Conservation (phyloP, 495 filamentous ascomycete genomes). For the Talaromyces thailandensis region DNA sequence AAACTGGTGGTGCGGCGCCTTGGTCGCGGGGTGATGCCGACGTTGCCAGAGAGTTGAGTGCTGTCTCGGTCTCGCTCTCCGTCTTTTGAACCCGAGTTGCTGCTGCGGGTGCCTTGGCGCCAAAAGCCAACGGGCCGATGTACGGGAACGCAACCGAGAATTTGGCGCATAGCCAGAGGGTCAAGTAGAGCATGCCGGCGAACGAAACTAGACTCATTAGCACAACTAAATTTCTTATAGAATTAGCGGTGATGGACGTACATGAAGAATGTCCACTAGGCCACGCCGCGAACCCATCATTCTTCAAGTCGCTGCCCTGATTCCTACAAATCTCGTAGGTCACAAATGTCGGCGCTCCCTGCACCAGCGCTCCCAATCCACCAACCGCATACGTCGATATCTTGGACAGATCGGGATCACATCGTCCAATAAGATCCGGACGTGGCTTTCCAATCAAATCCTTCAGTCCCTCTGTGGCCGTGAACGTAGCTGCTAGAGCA, state of each 20-base stretch:
- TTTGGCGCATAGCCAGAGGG: conserved; percentile 56
- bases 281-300: conserved; percentile 59
- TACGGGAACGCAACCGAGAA: conserved; percentile 55
- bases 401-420: conserved; percentile 43
- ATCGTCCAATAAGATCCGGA: conserved; percentile 55
- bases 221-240: neutral
- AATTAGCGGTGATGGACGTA: conserved; percentile 21
- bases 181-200: conserved; percentile 53
- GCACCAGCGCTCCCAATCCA: conserved; percentile 36
- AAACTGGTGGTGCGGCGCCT: conserved; percentile 51
- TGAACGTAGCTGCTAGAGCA: conserved; percentile 42
- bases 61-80: conserved; percentile 14
- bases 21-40: conserved; percentile 26
- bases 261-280: conserved; percentile 63
- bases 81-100: neutral
- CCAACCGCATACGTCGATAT: conserved; percentile 36
- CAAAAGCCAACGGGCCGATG: conserved; percentile 35
- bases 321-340: conserved; percentile 44
- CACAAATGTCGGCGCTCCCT: conserved; percentile 39
- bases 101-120: conserved; percentile 10
- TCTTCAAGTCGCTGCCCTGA: conserved; percentile 23
- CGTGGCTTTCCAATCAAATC: conserved; percentile 54
- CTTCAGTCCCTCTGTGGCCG: conserved; percentile 56
- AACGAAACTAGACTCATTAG: conserved; percentile 40
- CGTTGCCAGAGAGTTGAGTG: conserved; percentile 9